Conservation (phyloP, 257 asterid species). For the Rhazya stricta region DNA sequence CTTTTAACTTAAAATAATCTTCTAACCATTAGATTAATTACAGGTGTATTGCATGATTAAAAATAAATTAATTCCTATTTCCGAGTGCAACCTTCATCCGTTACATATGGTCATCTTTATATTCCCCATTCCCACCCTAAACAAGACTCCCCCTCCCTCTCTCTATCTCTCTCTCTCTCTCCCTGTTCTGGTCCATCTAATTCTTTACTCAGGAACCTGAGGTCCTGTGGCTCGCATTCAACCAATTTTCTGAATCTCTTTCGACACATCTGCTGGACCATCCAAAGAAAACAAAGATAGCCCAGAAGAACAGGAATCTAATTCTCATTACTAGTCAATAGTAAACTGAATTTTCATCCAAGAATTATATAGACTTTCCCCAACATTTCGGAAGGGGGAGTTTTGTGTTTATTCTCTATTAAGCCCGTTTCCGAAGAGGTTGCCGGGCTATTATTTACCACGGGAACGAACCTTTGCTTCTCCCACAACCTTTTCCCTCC, state of each 20-base stretch:
- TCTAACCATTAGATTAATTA: too few species aligned
- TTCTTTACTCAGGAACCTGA: not conserved
- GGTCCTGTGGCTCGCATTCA: not conserved
- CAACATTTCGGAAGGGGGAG: conserved; percentile 9
- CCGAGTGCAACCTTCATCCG: too few species aligned
- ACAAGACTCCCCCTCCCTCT: not conserved
- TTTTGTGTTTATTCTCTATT: not conserved
- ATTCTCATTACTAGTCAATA: conserved; percentile 8
- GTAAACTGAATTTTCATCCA: not conserved
- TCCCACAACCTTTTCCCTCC: not conserved
- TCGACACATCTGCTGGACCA: not conserved
- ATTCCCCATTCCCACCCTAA: not conserved
- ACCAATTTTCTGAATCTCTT: not conserved
- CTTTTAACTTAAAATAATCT: too few species aligned
- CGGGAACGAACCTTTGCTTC: conserved; percentile 8
- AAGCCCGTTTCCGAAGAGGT: not conserved
- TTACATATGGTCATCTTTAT: not conserved
- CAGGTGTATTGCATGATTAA: too few species aligned
- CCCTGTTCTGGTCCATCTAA: not conserved
- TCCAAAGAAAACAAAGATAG: not conserved
- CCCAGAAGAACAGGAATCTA: not conserved
- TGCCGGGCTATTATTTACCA: not conserved
- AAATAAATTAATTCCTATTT: too few species aligned
- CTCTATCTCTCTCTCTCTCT: not conserved
- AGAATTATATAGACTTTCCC: conserved; percentile 7